Conservation (phyloP, 2,329 filamentous ascomycete genomes). For the Sporothrix variecibatus region DNA sequence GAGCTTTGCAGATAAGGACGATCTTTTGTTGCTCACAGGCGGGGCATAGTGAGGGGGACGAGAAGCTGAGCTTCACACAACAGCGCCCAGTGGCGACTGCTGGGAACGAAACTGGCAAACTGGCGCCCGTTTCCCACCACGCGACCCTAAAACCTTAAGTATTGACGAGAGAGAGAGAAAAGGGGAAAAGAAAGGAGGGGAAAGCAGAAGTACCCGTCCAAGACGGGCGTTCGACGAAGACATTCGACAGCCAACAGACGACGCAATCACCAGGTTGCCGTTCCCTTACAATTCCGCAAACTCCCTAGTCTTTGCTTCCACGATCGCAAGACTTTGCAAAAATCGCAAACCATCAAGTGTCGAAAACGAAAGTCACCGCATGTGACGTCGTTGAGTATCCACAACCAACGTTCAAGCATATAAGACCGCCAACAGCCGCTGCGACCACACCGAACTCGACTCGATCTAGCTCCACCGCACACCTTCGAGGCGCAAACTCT, state of each 20-base stretch:
- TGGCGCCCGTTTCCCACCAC: neutral
- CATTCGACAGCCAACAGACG: neutral
- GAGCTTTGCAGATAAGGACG: slow-evolving; percentile 13
- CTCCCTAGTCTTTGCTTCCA: neutral
- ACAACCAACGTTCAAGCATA: neutral
- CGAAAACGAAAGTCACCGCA: neutral
- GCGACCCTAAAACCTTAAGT: neutral
- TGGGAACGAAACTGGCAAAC: neutral
- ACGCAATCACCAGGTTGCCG: neutral
- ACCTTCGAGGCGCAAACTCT: neutral
- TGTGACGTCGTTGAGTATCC: neutral
- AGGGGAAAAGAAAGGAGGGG: neutral
- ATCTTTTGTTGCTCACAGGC: neutral
- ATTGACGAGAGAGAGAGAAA: neutral
- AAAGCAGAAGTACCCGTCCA: neutral
- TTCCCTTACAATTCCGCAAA: neutral
- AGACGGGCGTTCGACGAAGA: neutral
- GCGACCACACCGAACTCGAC: neutral
- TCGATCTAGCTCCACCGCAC: neutral
- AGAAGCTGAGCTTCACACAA: neutral
- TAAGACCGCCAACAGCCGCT: slow-evolving; percentile 10
- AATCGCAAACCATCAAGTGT: neutral
- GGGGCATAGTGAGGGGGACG: neutral
- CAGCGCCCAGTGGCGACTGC: slow-evolving; percentile 6
- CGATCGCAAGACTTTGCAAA: neutral